Base-by-base conservation (phyloP, 768 basidiomycete species). In the Xerocomus potaroensis region DNA sequence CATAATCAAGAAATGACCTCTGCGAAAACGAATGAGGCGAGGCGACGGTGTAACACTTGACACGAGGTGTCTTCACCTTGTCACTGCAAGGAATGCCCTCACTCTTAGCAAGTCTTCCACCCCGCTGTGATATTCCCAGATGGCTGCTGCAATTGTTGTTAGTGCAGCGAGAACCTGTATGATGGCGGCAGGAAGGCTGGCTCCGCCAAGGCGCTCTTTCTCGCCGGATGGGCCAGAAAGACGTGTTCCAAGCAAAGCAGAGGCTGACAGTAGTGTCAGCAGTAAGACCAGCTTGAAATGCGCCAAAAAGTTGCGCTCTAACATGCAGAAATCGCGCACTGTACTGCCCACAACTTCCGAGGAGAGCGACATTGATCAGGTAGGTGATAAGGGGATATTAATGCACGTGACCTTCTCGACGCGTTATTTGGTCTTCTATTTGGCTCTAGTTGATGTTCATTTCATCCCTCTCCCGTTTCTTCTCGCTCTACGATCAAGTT, bases 301-400 rank as follows among this genome's bases (percentile, higher is more conserved):
- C 0, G 84, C 75, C 26, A 89, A 70, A 41, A 86, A 68, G 55
- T 89, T 88, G 42, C 87, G 74, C 63, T 88, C 87, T 12, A 89
- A 73, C 84, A 88, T 86, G 64, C 78, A 83, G 50, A 79, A 86
- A 60, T 89, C 87, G 57, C 85, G 73, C n/a, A 83, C 83, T 6
- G 71, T 70, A 53, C 85, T 83, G 35, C 80, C 80, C 21, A 63
- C 63, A 53, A 80, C 78, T 43, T 72, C 66, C 10, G 78, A 40
- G 53, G 48, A 70, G 32, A 58, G 50, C 49, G 56, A 23, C 63
- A 56, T 53, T 23, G 33, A 15, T 21, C 24, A 4, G 39, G n/a
- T n/a, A n/a, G n/a, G n/a, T n/a, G n/a, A n/a, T n/a, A n/a, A n/a
- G n/a, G n/a, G n/a, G n/a, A 48, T 39, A 43, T 44, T 38, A 18